Evolutionary conservation across 768 basidiomycete species (phyloP).

Genomic region (Trametes elegans): DNA sequence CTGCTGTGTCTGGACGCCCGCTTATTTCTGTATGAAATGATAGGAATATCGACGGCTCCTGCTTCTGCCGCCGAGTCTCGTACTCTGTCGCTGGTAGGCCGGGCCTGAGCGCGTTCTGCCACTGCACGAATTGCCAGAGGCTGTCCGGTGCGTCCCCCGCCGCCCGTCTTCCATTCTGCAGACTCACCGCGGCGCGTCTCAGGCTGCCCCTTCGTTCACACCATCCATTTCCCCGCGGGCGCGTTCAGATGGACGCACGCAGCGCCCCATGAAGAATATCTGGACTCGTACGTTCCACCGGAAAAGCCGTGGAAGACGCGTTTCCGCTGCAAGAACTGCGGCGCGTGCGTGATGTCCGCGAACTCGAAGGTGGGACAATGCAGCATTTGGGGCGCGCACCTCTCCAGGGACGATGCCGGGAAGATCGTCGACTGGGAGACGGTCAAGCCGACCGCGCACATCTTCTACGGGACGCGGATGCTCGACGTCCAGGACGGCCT

Average conservation of each 20-base stretch:
- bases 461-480: conserved; percentile 64
- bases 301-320: conserved; percentile 59
- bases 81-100: conserved; percentile 50
- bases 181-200: not conserved
- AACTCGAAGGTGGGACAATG: conserved; percentile 47
- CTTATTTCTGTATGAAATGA: not conserved
- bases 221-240: conserved; percentile 50
- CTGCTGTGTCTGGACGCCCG: not conserved
- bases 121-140: conserved; percentile 69
- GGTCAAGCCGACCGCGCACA: conserved; percentile 61
- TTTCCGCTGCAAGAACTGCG: conserved; percentile 62
- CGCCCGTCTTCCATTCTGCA: not conserved
- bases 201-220: conserved; percentile 64
- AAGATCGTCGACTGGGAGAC: conserved; percentile 50
- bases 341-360: conserved; percentile 49
- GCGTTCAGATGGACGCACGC: conserved; percentile 56
- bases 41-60: conserved; percentile 39
- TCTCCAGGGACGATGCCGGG: conserved; percentile 53
- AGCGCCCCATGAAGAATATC: conserved; percentile 31
- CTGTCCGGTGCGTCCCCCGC: conserved; percentile 42
- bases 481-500: conserved; percentile 54
- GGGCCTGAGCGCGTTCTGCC: conserved; percentile 60
- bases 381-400: conserved; percentile 58
- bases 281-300: conserved; percentile 49
- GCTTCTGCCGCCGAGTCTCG: conserved; percentile 54